A percentile compares a stretch with the other conserved stretches of the same genome.
phyloP scores from a whole-genome alignment of 2,329 filamentous ascomycete species.

The Pseudodiploospora longispora region DNA sequence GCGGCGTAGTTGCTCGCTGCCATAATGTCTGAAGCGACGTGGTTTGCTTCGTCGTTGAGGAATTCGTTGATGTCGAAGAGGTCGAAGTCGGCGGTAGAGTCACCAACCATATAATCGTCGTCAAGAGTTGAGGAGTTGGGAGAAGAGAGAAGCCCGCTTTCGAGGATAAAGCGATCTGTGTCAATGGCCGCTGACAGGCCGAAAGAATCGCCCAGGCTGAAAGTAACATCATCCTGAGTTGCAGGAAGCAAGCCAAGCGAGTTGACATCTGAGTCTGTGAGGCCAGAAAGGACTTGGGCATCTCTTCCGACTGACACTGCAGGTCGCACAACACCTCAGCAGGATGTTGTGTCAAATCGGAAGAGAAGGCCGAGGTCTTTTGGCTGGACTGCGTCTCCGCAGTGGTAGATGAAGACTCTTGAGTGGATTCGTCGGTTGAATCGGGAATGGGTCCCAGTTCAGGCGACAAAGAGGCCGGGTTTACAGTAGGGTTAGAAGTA shows the following conservation, averaged over 20 bases:
- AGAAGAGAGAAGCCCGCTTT: slow-evolving; percentile 68
- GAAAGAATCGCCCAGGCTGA: slow-evolving; percentile 64
- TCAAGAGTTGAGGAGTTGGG: slow-evolving; percentile 58
- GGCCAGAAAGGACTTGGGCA: slow-evolving; percentile 37
- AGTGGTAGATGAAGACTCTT: slow-evolving; percentile 4
- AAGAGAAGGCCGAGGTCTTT: slow-evolving; percentile 38
- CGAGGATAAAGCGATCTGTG: slow-evolving; percentile 68
- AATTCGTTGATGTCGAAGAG: slow-evolving; percentile 47
- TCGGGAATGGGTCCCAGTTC: slow-evolving; percentile 46
- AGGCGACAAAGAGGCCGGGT: slow-evolving; percentile 55
- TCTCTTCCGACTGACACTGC: slow-evolving; percentile 93
- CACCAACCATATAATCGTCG: slow-evolving; percentile 58
- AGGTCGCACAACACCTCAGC: slow-evolving; percentile 99
- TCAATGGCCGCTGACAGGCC: slow-evolving; percentile 59
- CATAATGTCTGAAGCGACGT: slow-evolving; percentile 38
- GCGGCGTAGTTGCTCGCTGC: slow-evolving; percentile 42
- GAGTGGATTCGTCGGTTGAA: slow-evolving; percentile 17
- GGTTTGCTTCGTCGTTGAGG: slow-evolving; percentile 44
- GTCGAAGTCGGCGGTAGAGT: slow-evolving; percentile 43
- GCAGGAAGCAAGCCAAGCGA: slow-evolving; percentile 39
- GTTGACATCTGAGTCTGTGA: slow-evolving; percentile 31
- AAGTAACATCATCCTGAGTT: slow-evolving; percentile 53
- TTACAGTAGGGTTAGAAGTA: slow-evolving; percentile 41
- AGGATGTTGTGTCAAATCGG: slow-evolving; percentile 99
- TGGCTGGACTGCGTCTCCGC: slow-evolving; percentile 16